A percentile compares a stretch with the other conserved stretches of the same genome.
phyloP scores from a whole-genome alignment of 2,329 filamentous ascomycete species.

The Trichoderma cornu-damae region DNA sequence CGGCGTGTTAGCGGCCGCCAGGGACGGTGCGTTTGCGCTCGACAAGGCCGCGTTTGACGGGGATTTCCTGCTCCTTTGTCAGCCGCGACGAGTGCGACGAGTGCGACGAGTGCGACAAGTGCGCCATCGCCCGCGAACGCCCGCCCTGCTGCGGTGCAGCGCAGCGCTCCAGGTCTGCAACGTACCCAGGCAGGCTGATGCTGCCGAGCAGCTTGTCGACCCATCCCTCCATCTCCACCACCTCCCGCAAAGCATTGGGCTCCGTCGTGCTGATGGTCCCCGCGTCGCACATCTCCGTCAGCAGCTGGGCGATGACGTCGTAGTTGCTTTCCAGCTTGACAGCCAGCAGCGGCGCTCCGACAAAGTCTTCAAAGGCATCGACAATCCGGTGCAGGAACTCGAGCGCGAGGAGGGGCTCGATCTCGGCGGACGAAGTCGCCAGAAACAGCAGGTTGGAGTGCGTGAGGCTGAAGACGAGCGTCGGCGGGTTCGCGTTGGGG shows the following conservation, averaged over 20 bases:
- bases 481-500: constrained; percentile 74
- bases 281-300: constrained; percentile 95
- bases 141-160: background rate
- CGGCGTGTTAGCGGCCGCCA: constrained; percentile 44
- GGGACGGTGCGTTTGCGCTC: constrained; percentile 34
- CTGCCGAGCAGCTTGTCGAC: constrained; percentile 84
- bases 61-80: constrained; percentile 35
- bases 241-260: constrained; percentile 83
- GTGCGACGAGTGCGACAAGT: background rate
- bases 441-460: constrained; percentile 85
- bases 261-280: constrained; percentile 88
- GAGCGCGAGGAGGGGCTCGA: constrained; percentile 81
- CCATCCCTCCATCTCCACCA: constrained; percentile 86
- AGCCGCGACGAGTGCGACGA: background rate
- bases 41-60: constrained; percentile 36
- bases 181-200: constrained; percentile 73
- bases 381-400: constrained; percentile 93
- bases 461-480: constrained; percentile 79
- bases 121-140: too few relatives aligned
- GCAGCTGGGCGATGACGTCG: constrained; percentile 86
- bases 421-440: constrained; percentile 77
- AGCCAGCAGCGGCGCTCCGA: constrained; percentile 79
- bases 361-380: constrained; percentile 89
- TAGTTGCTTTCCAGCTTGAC: constrained; percentile 85
- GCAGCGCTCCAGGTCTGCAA: background rate